Evolutionary conservation across 1,139 yeast genomes (phyloP).

Genomic region (Schwanniomyces etchellsii): DNA sequence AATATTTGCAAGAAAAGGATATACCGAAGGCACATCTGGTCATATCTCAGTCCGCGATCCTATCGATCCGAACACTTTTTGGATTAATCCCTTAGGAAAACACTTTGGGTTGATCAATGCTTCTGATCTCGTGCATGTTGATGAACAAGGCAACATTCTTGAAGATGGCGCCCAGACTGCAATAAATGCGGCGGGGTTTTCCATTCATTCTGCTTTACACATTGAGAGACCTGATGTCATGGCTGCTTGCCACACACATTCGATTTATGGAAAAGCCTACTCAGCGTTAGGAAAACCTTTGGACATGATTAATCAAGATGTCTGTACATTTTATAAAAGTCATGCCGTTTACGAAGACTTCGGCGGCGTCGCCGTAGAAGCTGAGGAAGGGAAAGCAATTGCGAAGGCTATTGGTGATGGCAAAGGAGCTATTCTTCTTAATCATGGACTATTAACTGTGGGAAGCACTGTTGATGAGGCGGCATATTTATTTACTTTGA

Average conservation of each 20-base stretch:
- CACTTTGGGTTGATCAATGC: conserved; percentile 69
- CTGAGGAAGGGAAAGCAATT: conserved; percentile 59
- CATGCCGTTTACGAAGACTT: conserved; percentile 64
- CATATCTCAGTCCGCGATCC: conserved; percentile 80
- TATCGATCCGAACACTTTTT: conserved; percentile 60
- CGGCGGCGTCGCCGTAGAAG: conserved; percentile 76
- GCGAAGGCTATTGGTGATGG: conserved; percentile 64
- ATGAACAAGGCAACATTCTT: conserved; percentile 61
- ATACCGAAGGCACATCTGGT: conserved; percentile 71
- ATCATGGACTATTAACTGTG: conserved; percentile 74
- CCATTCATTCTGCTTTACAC: conserved; percentile 73
- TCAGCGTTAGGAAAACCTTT: conserved; percentile 67
- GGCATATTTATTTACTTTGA: conserved; percentile 59
- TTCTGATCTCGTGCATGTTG: conserved; percentile 71
- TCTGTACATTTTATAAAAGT: conserved; percentile 56
- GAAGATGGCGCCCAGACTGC: conserved; percentile 60
- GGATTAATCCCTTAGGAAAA: conserved; percentile 74
- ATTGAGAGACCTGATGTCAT: conserved; percentile 71
- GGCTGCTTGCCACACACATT: conserved; percentile 82
- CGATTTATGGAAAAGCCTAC: conserved; percentile 68
- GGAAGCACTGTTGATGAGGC: conserved; percentile 84
- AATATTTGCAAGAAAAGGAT: conserved; percentile 68
- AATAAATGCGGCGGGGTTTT: conserved; percentile 75
- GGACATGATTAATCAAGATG: conserved; percentile 80
- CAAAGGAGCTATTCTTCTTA: conserved; percentile 62